phyloP scores from a whole-genome alignment of 202 grass and related monocot genomes.

The Elaeis oleifera region DNA sequence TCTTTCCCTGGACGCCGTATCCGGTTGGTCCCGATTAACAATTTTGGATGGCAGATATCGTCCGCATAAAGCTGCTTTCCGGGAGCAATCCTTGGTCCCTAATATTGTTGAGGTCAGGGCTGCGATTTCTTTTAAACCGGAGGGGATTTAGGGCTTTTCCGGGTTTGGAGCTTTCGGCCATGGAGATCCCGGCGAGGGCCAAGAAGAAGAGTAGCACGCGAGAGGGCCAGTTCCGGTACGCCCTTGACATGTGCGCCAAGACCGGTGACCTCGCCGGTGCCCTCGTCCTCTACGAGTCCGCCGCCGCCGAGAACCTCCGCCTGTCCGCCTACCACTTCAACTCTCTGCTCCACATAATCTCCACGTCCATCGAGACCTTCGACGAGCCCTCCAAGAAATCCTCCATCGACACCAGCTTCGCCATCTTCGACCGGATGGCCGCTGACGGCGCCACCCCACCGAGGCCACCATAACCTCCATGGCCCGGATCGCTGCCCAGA shows the following conservation, averaged over 20 bases:
- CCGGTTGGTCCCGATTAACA: too few relatives aligned
- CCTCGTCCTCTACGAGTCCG: constrained; percentile 52
- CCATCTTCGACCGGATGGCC: constrained; percentile 73
- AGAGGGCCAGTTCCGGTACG: constrained; percentile 35
- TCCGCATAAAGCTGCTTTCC: too few relatives aligned
- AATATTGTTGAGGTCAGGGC: too few relatives aligned
- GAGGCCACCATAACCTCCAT: constrained; percentile 86
- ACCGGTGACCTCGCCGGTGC: constrained; percentile 49
- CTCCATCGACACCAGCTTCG: constrained; percentile 31
- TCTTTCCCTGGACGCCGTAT: too few relatives aligned
- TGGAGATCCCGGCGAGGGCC: constrained; percentile 9
- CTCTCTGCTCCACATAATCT: constrained; percentile 70
- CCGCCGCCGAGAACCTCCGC: constrained; percentile 20
- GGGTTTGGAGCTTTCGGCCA: not conserved
- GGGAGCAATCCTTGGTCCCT: too few relatives aligned
- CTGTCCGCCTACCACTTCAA: constrained; percentile 75
- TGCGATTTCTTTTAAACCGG: too few relatives aligned
- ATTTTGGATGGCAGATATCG: too few relatives aligned
- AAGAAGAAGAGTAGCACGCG: constrained; percentile 18
- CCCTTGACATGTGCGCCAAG: constrained; percentile 65
- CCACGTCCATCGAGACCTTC: constrained; percentile 22
- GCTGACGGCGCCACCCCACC: constrained; percentile 31
- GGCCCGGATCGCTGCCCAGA: constrained; percentile 39
- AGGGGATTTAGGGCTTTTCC: too few relatives aligned
- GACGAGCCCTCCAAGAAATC: constrained; percentile 19